These are phyloP conservation scores for Colletotrichum gigasporum DNA, from an alignment of 2,329 filamentous ascomycete species.

Conservation along the genomic window DNA sequence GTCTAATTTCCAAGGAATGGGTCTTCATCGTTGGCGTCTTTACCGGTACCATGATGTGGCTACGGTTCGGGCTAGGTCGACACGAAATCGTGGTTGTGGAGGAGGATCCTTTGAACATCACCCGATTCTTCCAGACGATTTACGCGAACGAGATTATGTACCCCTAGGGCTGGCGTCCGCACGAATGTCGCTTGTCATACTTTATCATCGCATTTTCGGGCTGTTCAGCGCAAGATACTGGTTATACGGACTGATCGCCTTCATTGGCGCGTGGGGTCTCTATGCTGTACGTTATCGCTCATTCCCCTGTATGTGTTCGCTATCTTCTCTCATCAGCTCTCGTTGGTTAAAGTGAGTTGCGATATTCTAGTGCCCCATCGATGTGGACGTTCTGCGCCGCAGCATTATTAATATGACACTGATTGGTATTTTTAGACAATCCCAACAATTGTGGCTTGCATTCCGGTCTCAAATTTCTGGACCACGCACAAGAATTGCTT, in stretches of 20 bases:
- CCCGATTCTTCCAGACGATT: constrained; percentile 21
- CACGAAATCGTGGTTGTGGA: constrained; percentile 15
- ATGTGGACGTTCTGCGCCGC: background rate
- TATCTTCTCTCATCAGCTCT: no score
- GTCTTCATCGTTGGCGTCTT: constrained; percentile 14
- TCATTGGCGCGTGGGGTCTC: constrained; percentile 17
- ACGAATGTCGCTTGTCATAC: constrained; percentile 15
- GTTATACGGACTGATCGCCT: constrained; percentile 11
- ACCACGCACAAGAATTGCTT: constrained; percentile 24
- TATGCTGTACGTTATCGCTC: constrained; percentile 10
- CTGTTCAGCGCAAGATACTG: constrained; percentile 22
- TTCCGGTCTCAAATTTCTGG: constrained; percentile 20
- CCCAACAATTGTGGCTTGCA: constrained; percentile 19
- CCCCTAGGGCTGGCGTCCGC: constrained; percentile 5
- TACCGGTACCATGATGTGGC: constrained; percentile 23
- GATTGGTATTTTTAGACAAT: constrained; percentile 2
- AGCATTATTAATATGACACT: background rate
- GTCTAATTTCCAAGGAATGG: background rate
- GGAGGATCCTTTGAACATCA: constrained; percentile 18
- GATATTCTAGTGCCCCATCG: no score
- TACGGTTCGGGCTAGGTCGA: constrained; percentile 19
- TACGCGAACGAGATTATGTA: constrained; percentile 27
- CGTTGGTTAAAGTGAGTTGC: no score
- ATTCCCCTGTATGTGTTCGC: no score
- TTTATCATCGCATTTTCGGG: constrained; percentile 25